Conservation (phyloP, 2,329 filamentous ascomycete genomes). For the Cladosporium oxysporum region DNA sequence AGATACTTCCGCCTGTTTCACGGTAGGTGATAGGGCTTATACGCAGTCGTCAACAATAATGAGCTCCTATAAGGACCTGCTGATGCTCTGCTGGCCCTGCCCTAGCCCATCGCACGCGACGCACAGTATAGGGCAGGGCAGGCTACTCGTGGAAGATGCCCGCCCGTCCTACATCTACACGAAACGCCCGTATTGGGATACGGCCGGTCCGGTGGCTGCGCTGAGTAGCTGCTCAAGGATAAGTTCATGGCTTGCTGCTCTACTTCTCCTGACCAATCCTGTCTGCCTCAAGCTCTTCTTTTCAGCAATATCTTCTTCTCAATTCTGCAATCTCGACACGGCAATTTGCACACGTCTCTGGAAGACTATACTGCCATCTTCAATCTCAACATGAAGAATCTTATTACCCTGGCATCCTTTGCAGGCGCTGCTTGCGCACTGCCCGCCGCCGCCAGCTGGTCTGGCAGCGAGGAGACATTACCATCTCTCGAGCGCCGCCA, state of each 20-base stretch:
- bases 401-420: not conserved
- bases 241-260: not conserved
- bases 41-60: not conserved
- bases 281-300: not conserved
- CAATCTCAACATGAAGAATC: conserved; percentile 3
- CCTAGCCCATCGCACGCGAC: not conserved
- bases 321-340: not conserved
- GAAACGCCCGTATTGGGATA: conserved; percentile 2
- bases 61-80: not conserved
- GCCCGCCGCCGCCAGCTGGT: conserved; percentile 11
- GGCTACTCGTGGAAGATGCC: conserved; percentile 10
- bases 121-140: not conserved
- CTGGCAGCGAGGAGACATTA: not conserved
- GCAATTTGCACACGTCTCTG: not conserved
- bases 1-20: not conserved
- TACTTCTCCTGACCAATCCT: too few species aligned
- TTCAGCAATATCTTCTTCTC: not conserved
- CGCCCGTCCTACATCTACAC: not conserved
- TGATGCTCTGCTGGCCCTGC: not conserved
- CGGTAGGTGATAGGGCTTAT: not conserved
- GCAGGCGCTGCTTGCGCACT: conserved; percentile 18
- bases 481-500: not conserved
- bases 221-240: not conserved
- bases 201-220: not conserved
- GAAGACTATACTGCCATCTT: not conserved